Base-by-base conservation (phyloP, 2,329 filamentous ascomycete species). In the Fusarium incarnatum region DNA sequence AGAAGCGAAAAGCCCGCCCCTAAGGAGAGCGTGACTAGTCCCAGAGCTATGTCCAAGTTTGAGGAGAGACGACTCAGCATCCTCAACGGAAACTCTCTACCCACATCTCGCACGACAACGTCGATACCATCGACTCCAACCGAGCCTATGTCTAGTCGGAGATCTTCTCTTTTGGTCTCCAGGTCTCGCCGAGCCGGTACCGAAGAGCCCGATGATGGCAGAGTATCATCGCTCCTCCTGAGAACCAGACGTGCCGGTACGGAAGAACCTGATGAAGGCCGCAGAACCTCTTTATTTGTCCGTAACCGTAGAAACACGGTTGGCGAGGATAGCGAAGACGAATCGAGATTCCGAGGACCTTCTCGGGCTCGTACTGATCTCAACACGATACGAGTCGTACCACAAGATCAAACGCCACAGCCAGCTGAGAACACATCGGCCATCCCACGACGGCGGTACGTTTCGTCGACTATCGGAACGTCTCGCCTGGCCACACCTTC, bases 281-380 rank as follows among this genome's bases (percentile, higher is more conserved):
- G 79, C 23, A 77, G 75, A 53, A 83, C 83, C 34, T 82, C 83
- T 41, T 63, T 85, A 8, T 73, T 87, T 37, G 73, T 83, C 18
- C 83, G 85, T 52, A 79, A 78, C 42, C 82, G 86, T 25, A 81
- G 85, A 40, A 81, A 79, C 15, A 84, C 84, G 37, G 76, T 83
- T 30, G 82, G 82, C 16, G 82, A 84, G 32, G 82, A 87, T 3
- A 84, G 86, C 7, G 73, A 75, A 10, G 84, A 87, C 2, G 84
- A 86, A 22, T 47, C 75, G n/a, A 80, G 83, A 32, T 83, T 86
- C 67, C 84, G 86, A n/a, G 82, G 85, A 4, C 87, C 88, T 2
- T 89, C 88, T 6, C 83, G 89, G 25, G 87, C 88, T 6, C 79
- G 82, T 37, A 90, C 88, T 1, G 89, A 91, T 63, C 82, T 85